Percentiles rank a stretch among this genome's conserved stretches.
phyloP scores from a whole-genome alignment of 305 asterid species.

The Fraxinus angustifolia region DNA sequence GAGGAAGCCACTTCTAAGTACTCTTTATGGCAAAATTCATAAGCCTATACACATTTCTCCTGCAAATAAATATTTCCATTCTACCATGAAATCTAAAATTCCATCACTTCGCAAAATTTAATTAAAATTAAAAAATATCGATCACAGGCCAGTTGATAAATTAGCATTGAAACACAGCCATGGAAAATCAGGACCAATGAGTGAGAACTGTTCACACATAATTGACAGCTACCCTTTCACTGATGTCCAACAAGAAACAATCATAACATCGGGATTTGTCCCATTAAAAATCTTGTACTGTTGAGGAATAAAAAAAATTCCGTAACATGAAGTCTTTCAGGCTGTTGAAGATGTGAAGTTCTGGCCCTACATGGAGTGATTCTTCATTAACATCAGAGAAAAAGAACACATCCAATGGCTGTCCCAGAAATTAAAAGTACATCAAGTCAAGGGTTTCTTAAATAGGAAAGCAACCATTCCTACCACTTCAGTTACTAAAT shows the following conservation, averaged over 20 bases:
- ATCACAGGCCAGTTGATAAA: neutral
- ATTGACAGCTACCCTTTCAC: neutral
- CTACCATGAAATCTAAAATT: neutral
- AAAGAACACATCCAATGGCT: neutral
- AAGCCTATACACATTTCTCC: neutral
- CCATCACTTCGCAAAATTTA: neutral
- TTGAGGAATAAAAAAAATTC: neutral
- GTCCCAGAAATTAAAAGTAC: neutral
- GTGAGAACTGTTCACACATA: neutral
- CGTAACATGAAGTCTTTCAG: neutral
- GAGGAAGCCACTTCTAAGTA: neutral
- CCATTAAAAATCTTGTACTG: neutral
- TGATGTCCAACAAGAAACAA: neutral
- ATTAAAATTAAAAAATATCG: neutral
- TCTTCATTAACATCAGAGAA: neutral
- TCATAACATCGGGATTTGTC: neutral
- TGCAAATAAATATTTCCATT: neutral
- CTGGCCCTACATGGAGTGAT: neutral
- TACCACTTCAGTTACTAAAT: neutral
- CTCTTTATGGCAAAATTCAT: neutral
- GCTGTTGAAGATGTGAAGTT: neutral
- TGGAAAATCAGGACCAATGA: neutral
- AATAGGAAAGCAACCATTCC: neutral
- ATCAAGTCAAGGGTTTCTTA: neutral
- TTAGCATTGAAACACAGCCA: neutral